A percentile compares a stretch with the other conserved stretches of the same genome.
Evolutionary conservation across 371 early-diverging fungal genomes (phyloP).

Genomic region (Lichtheimia ornata): DNA sequence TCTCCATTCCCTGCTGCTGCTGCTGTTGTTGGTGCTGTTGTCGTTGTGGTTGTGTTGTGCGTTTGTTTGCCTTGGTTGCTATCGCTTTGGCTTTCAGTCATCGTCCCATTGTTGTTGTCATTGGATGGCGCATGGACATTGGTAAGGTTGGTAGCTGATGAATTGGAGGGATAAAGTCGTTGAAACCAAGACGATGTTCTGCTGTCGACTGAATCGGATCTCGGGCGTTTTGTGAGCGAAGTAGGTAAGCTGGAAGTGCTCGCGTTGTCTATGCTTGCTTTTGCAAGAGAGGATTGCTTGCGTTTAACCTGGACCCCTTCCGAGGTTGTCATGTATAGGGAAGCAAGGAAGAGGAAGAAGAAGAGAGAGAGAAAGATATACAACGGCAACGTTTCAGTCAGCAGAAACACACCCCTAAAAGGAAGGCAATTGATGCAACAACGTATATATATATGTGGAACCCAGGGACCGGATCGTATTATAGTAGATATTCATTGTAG

Average conservation of each 20-base stretch:
- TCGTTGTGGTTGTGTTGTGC: too few relatives aligned
- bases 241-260: slow-evolving; percentile 7
- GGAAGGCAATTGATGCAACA: not conserved
- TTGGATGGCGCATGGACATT: not conserved
- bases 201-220: slow-evolving; percentile 14
- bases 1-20: not conserved
- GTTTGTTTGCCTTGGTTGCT: not conserved
- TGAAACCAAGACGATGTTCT: slow-evolving; percentile 15
- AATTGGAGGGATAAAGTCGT: slow-evolving; percentile 5
- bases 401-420: too few relatives aligned
- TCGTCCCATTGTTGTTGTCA: not conserved
- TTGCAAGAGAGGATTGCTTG: not conserved
- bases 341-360: not conserved
- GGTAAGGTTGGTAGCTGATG: not conserved
- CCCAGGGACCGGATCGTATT: too few relatives aligned
- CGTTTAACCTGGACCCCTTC: not conserved
- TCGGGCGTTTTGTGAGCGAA: slow-evolving; percentile 9
- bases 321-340: not conserved
- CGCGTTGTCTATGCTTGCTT: not conserved
- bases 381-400: too few relatives aligned
- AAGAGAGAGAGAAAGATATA: not conserved
- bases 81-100: not conserved
- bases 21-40: not conserved
- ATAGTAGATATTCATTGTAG: too few relatives aligned
- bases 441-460: not conserved